Percentiles rank a stretch among this genome's conserved stretches.
Evolutionary conservation across 306 rosid species (phyloP).

Genomic region (Astragalus membranaceus): DNA sequence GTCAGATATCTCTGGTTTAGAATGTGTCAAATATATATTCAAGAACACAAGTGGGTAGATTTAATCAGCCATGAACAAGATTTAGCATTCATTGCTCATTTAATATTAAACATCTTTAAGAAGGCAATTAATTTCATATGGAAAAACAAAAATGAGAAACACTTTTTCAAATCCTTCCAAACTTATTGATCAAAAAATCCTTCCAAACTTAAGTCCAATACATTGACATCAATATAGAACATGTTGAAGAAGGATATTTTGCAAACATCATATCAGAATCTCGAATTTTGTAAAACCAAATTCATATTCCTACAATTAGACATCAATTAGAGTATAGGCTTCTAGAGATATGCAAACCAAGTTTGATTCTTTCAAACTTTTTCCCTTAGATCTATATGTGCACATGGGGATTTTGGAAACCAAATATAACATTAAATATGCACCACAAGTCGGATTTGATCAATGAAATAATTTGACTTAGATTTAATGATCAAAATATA

Average conservation of each 20-base stretch:
- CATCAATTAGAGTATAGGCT: not conserved
- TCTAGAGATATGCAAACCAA: no score
- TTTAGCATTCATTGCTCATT: no score
- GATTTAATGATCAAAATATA: not conserved
- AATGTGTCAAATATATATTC: no score
- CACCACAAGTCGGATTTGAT: not conserved
- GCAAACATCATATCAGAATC: not conserved
- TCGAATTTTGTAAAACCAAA: not conserved
- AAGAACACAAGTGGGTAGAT: no score
- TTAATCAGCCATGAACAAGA: no score
- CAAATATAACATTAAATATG: not conserved
- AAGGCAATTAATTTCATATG: no score
- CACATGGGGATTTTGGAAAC: no score
- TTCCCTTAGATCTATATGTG: not conserved
- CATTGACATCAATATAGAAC: not conserved
- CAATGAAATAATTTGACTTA: not conserved
- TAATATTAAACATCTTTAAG: no score
- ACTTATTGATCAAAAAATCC: not conserved
- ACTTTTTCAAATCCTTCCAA: no score
- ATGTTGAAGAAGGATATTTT: not conserved
- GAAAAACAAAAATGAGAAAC: no score
- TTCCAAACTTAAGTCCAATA: not conserved
- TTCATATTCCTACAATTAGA: not conserved
- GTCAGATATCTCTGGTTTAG: no score
- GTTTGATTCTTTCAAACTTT: not conserved